Evolutionary conservation across 2,329 filamentous ascomycete species (phyloP).

Genomic region (Microascus cirrosus): DNA sequence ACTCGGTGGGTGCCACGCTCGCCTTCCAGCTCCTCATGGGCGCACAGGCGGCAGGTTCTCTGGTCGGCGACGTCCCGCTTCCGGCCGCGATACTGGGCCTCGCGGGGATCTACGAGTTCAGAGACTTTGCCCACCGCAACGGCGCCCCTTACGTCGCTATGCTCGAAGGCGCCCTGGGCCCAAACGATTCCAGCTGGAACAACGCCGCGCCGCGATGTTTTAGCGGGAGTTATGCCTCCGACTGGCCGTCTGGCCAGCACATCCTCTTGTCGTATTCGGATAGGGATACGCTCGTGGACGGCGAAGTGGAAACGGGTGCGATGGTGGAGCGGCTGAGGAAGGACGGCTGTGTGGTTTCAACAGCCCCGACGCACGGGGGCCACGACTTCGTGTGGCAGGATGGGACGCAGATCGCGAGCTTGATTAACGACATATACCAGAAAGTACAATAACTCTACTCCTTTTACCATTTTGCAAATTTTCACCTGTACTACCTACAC

Average conservation of each 20-base stretch:
- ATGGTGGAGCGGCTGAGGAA: conserved; percentile 37
- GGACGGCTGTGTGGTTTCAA: conserved; percentile 20
- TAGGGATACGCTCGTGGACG: conserved; percentile 39
- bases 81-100: conserved; percentile 48
- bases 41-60: conserved; percentile 15
- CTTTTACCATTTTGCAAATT: neutral
- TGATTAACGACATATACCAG: conserved; percentile 30
- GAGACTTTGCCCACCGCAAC: conserved; percentile 35
- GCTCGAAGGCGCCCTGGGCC: conserved; percentile 49
- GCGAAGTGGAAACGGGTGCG: conserved; percentile 41
- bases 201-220: conserved; percentile 41
- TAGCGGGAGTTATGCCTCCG: conserved; percentile 25
- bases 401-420: conserved; percentile 32
- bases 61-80: conserved; percentile 14
- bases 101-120: conserved; percentile 57
- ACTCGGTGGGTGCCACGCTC: conserved; percentile 50
- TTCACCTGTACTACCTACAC: conserved; percentile 11
- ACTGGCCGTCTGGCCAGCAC: conserved; percentile 21
- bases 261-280: conserved; percentile 31
- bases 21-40: conserved; percentile 37
- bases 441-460: conserved; percentile 12
- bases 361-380: conserved; percentile 33
- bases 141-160: conserved; percentile 43
- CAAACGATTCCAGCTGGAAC: conserved; percentile 36
- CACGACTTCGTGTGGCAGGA: conserved; percentile 56